These are phyloP conservation scores for Penicillium decumbens DNA, from an alignment of 2,329 filamentous ascomycete genomes.

Conservation along the genomic window DNA sequence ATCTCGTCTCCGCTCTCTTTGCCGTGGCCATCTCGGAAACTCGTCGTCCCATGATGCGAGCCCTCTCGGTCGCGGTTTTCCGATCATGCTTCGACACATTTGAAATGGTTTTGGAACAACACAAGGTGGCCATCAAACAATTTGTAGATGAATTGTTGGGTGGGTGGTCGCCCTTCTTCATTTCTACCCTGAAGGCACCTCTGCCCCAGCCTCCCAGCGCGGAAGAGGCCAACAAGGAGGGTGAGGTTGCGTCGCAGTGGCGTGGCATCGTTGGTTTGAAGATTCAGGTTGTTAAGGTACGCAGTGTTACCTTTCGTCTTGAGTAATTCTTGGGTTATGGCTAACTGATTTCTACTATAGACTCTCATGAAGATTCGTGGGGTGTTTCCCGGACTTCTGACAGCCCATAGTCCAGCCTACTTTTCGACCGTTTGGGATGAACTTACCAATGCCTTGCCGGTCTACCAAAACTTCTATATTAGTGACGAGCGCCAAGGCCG, in stretches of 20 bases:
- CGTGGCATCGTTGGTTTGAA: constrained; percentile 82
- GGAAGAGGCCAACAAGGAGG: constrained; percentile 55
- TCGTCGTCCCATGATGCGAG: constrained; percentile 70
- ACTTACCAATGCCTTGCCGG: constrained; percentile 64
- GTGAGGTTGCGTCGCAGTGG: constrained; percentile 60
- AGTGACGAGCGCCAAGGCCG: constrained; percentile 79
- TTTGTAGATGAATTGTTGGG: constrained; percentile 84
- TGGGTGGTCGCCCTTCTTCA: constrained; percentile 87
- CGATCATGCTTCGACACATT: constrained; percentile 88
- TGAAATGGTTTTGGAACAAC: constrained; percentile 93
- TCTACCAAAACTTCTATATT: constrained; percentile 81
- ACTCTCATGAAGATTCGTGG: constrained; percentile 82
- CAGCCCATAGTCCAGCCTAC: constrained; percentile 73
- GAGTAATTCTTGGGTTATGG: background rate
- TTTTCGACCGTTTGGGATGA: constrained; percentile 91
- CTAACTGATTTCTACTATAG: constrained; percentile 40
- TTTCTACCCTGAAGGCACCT: constrained; percentile 67
- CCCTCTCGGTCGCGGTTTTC: constrained; percentile 85
- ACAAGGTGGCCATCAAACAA: constrained; percentile 75
- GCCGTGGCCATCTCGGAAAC: constrained; percentile 72
- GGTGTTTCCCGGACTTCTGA: constrained; percentile 75
- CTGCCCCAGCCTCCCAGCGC: constrained; percentile 59
- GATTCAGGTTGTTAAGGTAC: constrained; percentile 78
- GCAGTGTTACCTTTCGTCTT: constrained; percentile 3
- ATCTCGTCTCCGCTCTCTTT: constrained; percentile 79